Evolutionary conservation across 1,139 yeast genomes (phyloP).

Genomic region (Debaryomycetaceae sp.): DNA sequence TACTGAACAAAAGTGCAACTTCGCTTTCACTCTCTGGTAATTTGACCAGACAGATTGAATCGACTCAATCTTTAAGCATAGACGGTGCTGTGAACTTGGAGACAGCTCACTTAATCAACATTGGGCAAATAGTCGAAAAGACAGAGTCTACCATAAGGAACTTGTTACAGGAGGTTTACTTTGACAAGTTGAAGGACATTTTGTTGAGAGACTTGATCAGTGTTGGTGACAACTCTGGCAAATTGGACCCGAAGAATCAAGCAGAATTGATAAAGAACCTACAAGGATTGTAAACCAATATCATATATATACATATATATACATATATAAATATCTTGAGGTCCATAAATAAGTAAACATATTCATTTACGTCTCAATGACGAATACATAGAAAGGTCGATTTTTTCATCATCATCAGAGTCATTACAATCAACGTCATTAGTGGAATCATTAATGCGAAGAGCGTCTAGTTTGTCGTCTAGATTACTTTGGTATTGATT

Average conservation of each 20-base stretch:
- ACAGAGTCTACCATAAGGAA: constrained; percentile 85
- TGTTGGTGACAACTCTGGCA: constrained; percentile 37
- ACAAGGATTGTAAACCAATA: constrained; percentile 21
- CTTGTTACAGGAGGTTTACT: constrained; percentile 87
- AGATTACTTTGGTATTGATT: background rate
- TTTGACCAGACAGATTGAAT: constrained; percentile 77
- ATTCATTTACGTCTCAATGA: constrained; percentile 1
- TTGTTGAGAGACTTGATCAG: constrained; percentile 66
- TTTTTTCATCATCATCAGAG: constrained; percentile 17
- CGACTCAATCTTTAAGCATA: constrained; percentile 36
- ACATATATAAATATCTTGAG: background rate
- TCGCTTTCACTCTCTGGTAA: constrained; percentile 70
- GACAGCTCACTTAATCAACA: constrained; percentile 72
- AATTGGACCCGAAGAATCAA: constrained; percentile 43
- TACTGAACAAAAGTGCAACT: constrained; percentile 30
- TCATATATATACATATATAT: background rate
- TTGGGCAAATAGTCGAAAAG: constrained; percentile 85
- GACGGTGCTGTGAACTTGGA: constrained; percentile 40
- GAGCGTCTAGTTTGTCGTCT: background rate
- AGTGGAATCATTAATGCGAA: background rate
- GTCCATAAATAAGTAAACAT: background rate
- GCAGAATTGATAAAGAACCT: constrained; percentile 50
- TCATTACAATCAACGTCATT: background rate
- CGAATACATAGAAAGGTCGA: constrained; percentile 28
- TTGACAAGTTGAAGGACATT: constrained; percentile 90